Evolutionary conservation across 2,329 filamentous ascomycete species (phyloP).

Genomic region (Acephala macrosclerotiorum): DNA sequence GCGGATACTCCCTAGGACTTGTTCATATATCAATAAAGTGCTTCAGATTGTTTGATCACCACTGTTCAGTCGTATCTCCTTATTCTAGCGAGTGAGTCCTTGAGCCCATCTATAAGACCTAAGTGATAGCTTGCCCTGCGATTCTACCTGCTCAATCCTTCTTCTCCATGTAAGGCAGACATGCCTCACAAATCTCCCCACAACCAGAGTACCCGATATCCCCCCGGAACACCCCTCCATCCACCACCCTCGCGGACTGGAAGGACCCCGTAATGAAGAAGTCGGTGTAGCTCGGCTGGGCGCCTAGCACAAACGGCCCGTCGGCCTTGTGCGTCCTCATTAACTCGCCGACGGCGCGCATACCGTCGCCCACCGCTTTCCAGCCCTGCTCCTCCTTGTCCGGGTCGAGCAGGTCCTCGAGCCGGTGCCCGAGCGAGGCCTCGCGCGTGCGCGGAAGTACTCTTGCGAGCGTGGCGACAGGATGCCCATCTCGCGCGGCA

Average conservation of each 20-base stretch:
- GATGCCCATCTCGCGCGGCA: conserved; percentile 48
- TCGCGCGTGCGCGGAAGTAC: conserved; percentile 51
- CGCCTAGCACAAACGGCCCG: conserved; percentile 50
- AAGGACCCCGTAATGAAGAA: conserved; percentile 50
- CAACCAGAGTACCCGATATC: conserved; percentile 37
- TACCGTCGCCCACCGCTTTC: conserved; percentile 37
- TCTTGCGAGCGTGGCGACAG: conserved; percentile 47
- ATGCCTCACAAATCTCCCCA: conserved; percentile 36
- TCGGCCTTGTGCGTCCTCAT: conserved; percentile 45
- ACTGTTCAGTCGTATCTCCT: too few relatives aligned
- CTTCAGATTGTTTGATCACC: too few relatives aligned
- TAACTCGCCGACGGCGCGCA: conserved; percentile 44
- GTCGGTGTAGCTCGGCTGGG: conserved; percentile 46
- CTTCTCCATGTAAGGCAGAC: conserved; percentile 33
- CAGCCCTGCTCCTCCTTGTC: conserved; percentile 43
- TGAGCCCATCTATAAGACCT: background rate
- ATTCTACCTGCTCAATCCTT: conserved; percentile 15
- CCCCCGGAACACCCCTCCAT: conserved; percentile 44
- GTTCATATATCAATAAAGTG: too few relatives aligned
- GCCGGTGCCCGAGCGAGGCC: conserved; percentile 43
- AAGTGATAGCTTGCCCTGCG: conserved; percentile 11
- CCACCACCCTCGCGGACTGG: conserved; percentile 44
- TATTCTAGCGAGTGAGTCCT: background rate
- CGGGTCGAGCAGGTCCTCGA: conserved; percentile 46
- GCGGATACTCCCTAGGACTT: too few relatives aligned